Conservation (phyloP, 73 alveolate genomes). For the Durusdinium trenchii region DNA sequence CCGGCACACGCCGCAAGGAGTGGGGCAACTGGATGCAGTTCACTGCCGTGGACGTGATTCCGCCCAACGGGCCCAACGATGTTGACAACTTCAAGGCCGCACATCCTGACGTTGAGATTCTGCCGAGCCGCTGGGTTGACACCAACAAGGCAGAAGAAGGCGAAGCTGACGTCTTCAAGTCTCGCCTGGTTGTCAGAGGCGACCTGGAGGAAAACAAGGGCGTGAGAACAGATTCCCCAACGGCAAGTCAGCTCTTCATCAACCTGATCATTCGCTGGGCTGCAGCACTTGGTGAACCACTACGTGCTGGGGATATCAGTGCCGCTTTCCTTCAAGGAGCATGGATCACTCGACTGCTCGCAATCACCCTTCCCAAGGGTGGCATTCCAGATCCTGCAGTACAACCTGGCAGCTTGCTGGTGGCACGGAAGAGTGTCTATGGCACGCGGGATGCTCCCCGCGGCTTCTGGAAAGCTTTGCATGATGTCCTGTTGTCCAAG, state of each 20-base stretch:
- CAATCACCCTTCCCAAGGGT: background rate
- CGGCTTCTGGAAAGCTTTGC: background rate
- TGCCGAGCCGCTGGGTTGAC: slow-evolving; percentile 46
- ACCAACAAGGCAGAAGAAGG: background rate
- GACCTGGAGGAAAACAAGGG: background rate
- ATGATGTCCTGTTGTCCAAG: background rate
- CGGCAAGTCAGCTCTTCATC: background rate
- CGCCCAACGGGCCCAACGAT: too few species aligned
- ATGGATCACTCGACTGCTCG: background rate
- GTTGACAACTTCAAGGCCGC: too few species aligned
- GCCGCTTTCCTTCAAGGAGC: slow-evolving; percentile 31
- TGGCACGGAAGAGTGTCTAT: background rate
- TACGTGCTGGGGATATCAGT: background rate
- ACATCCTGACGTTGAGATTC: background rate
- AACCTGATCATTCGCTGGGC: background rate
- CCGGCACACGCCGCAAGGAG: too few species aligned
- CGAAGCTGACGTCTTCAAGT: background rate
- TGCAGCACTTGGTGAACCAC: background rate
- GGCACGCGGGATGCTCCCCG: slow-evolving; percentile 33
- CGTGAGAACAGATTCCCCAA: slow-evolving; percentile 24
- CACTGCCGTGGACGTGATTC: too few species aligned
- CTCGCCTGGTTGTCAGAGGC: background rate
- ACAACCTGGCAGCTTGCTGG: background rate
- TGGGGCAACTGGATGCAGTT: too few species aligned
- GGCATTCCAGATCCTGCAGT: background rate